Evolutionary conservation across 208 protist genomes (phyloP).

Genomic region (Trypanosoma cruzi): DNA sequence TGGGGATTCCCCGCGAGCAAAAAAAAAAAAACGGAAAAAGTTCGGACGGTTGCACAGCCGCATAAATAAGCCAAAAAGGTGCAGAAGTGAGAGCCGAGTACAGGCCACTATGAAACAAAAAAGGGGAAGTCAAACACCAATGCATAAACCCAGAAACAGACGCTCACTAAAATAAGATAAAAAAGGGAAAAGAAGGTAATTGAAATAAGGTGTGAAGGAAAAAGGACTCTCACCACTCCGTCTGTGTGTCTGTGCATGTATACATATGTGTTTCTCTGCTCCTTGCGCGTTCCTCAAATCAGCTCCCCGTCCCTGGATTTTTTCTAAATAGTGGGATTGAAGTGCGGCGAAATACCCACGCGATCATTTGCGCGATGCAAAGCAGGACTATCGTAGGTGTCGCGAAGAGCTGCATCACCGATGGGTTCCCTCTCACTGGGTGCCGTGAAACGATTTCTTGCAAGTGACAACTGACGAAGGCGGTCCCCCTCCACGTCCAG

Average conservation of each 20-base stretch:
- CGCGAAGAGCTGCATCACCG: not conserved
- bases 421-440: not conserved
- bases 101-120: no score
- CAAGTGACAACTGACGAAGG: not conserved
- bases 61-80: no score
- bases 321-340: not conserved
- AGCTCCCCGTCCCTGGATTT: no score
- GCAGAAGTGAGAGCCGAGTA: no score
- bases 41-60: no score
- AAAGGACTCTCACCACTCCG: no score
- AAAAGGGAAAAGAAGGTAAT: not conserved
- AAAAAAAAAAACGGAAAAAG: no score
- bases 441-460: not conserved
- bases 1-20: no score
- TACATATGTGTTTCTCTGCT: not conserved
- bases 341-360: not conserved
- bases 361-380: not conserved
- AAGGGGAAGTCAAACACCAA: no score
- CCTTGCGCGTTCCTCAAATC: not conserved
- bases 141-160: no score
- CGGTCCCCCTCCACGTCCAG: constrained; percentile 51
- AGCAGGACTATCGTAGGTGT: not conserved
- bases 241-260: not conserved
- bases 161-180: not conserved
- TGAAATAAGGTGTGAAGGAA: not conserved